Evolutionary conservation across 2,329 filamentous ascomycete species (phyloP), one percentile per base, ranked within the genome.

Genomic region (Penicillium sp.): DNA sequence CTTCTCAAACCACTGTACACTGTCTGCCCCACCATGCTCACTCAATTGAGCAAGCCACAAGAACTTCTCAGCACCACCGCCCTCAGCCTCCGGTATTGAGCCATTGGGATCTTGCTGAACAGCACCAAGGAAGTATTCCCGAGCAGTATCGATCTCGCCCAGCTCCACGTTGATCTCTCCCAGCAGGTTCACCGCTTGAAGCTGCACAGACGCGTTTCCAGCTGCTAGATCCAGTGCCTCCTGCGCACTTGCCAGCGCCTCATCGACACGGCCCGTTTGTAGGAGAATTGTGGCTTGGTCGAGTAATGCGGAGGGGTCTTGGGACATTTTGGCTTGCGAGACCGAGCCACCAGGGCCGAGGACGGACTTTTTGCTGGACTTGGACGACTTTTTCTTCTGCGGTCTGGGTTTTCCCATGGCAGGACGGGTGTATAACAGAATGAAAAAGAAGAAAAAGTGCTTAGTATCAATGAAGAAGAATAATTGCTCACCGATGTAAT

Each of bases 61-160:
- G 67, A 96, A 97, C 75, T 96, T 97, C 68, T 97, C 92, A 0
- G 91, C 84, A 0, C 92, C 92, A 25, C 90, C 90, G 44, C 91
- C 92, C 46, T 86, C 70, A 35, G 83, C 81, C 64, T 90, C 87
- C 16, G 87, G 81, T 53, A 85, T 75, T 35, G 77, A 73, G 16
- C 92, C 94, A 51, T 92, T 83, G 22, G 85, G 80, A 68, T 99
- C 94, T 31, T 94, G 80, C 48, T 80, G 76, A 33, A 88, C 87
- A 0, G 94, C 90, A 41, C 82, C 79, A 54, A 85, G 70, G 65
- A 96, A 95, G 64, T 84, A 86, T 42, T 78, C 74, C 53, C 87
- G 81, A 38, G 92, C 92, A 14, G 82, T 76, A 47, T 92, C 87
- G 48, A 89, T 79, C 40, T 96, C 89, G 56, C 94, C 92, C 3